Evolutionary conservation across 805 yeast genomes (phyloP).

Genomic region (Wickerhamiella allomyrinae): DNA sequence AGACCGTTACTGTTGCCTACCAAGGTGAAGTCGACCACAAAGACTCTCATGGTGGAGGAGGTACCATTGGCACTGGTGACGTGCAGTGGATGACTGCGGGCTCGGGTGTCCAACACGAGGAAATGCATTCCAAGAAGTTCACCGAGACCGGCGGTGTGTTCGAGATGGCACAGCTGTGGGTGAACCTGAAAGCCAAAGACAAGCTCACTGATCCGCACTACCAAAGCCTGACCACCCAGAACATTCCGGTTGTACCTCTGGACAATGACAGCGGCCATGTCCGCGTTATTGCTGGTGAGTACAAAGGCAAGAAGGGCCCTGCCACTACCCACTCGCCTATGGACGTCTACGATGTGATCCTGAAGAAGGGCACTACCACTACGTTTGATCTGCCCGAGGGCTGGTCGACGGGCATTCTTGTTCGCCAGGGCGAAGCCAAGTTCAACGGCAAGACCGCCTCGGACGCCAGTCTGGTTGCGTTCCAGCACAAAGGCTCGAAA

Average conservation of each 20-base stretch:
- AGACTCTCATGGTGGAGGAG: conserved; percentile 71
- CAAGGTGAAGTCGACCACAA: conserved; percentile 62
- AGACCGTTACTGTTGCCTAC: conserved; percentile 52
- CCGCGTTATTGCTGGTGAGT: conserved; percentile 60
- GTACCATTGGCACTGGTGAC: conserved; percentile 65
- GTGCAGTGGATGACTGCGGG: conserved; percentile 91
- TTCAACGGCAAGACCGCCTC: conserved; percentile 29
- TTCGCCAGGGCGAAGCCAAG: conserved; percentile 44
- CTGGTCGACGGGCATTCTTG: conserved; percentile 58
- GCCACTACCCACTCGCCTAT: conserved; percentile 76
- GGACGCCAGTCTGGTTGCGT: conserved; percentile 24
- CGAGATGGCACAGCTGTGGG: conserved; percentile 76
- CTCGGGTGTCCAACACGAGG: conserved; percentile 69
- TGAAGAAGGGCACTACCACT: conserved; percentile 52
- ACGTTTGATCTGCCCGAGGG: conserved; percentile 43
- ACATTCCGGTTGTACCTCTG: conserved; percentile 47
- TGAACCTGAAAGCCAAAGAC: conserved; percentile 53
- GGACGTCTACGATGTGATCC: conserved; percentile 50
- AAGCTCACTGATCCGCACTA: conserved; percentile 59
- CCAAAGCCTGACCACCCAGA: conserved; percentile 53
- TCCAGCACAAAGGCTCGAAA: conserved; percentile 31
- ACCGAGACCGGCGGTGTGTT: conserved; percentile 29
- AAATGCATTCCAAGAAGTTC: conserved; percentile 33
- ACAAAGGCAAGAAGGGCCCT: conserved; percentile 57
- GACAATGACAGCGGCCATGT: conserved; percentile 52